Percentiles rank a stretch among this genome's conserved stretches.
Evolutionary conservation across 2,329 filamentous ascomycete species (phyloP).

Genomic region (Mollisiaceae sp.): DNA sequence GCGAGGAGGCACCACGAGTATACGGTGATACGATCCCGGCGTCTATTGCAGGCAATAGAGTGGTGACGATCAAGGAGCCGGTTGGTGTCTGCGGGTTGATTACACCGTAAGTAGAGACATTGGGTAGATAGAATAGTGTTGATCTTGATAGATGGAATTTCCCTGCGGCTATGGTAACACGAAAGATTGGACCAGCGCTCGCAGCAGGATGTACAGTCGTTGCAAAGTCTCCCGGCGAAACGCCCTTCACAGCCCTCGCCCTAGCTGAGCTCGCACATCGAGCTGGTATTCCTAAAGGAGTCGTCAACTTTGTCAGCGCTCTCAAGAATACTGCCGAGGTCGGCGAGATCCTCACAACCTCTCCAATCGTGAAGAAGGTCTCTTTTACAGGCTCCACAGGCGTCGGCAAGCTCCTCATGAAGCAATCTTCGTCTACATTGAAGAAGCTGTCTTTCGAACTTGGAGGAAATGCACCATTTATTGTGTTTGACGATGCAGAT

Average conservation of each 20-base stretch:
- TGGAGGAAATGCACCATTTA: constrained; percentile 93
- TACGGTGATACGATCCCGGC: constrained; percentile 79
- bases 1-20: constrained; percentile 74
- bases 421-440: constrained; percentile 79
- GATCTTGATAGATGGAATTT: constrained; percentile 73
- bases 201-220: constrained; percentile 97
- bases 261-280: constrained; percentile 84
- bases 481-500: constrained; percentile 95
- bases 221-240: constrained; percentile 89
- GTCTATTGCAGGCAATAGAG: constrained; percentile 71
- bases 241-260: constrained; percentile 87
- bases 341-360: constrained; percentile 77
- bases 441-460: constrained; percentile 89
- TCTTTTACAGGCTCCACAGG: constrained; percentile 87
- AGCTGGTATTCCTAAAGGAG: constrained; percentile 87
- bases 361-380: constrained; percentile 81
- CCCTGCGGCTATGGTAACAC: constrained; percentile 75
- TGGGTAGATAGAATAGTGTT: neutral
- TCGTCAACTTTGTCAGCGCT: constrained; percentile 87
- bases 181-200: constrained; percentile 74
- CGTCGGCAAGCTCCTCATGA: constrained; percentile 81
- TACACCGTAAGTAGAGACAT: constrained; percentile 58
- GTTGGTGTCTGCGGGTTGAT: constrained; percentile 84
- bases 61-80: constrained; percentile 81
- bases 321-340: constrained; percentile 80